phyloP scores from a whole-genome alignment of 352 stramenopile species.

The Phytophthora cactorum region DNA sequence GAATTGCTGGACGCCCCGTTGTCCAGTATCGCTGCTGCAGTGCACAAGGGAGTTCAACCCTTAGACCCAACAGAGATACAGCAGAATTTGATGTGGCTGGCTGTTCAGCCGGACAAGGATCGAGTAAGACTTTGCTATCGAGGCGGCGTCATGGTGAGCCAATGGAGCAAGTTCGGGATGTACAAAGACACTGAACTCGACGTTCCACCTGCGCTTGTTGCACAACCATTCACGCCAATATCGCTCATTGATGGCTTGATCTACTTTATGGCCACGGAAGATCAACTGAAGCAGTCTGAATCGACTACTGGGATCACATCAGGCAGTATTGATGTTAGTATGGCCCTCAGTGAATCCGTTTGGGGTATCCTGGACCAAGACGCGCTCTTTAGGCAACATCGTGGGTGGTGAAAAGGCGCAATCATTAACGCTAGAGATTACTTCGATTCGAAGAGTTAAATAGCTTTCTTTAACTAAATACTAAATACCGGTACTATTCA shows the following conservation, averaged over 20 bases:
- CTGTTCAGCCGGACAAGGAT: slow-evolving; percentile 27
- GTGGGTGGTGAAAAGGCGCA: background rate
- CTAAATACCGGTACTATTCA: background rate
- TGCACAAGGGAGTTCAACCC: slow-evolving; percentile 12
- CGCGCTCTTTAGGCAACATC: too few species aligned
- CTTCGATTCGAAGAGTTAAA: too few species aligned
- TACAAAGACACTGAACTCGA: slow-evolving; percentile 28
- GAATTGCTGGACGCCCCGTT: slow-evolving; percentile 17
- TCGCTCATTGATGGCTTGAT: slow-evolving; percentile 32
- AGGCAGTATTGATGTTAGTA: slow-evolving; percentile 17
- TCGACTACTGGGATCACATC: background rate
- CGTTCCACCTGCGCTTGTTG: slow-evolving; percentile 20
- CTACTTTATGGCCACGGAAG: slow-evolving; percentile 34
- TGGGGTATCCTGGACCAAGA: background rate
- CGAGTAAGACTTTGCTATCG: slow-evolving; percentile 23
- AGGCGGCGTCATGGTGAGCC: slow-evolving; percentile 25
- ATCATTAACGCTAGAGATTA: background rate
- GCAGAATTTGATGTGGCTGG: slow-evolving; percentile 26
- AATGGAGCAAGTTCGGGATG: slow-evolving; percentile 41
- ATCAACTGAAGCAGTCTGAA: slow-evolving; percentile 16
- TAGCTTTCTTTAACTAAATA: background rate
- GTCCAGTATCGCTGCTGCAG: slow-evolving; percentile 3
- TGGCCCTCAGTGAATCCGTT: slow-evolving; percentile 14
- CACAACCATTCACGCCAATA: slow-evolving; percentile 30
- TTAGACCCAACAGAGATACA: slow-evolving; percentile 11